These are phyloP conservation scores for Kwoniella europaea DNA, from an alignment of 768 basidiomycete genomes.

Conservation along the genomic window DNA sequence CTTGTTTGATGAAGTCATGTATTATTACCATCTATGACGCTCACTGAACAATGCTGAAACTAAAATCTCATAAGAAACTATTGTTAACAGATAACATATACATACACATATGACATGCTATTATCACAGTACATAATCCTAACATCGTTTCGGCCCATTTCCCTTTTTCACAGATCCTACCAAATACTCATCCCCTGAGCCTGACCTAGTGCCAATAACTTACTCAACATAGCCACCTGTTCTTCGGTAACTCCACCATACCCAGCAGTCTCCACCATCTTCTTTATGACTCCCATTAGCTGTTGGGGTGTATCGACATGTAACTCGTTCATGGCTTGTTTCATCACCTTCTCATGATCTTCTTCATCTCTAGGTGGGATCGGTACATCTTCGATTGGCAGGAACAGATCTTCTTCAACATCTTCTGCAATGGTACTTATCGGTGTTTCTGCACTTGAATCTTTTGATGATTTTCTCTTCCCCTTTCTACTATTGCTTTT, in stretches of 20 bases:
- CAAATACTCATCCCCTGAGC: conserved; percentile 26
- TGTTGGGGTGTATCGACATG: conserved; percentile 38
- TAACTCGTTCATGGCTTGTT: conserved; percentile 34
- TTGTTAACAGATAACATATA: no score
- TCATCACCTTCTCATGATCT: conserved; percentile 27
- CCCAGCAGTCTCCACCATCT: conserved; percentile 36
- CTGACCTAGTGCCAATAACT: conserved; percentile 28
- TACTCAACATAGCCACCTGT: conserved; percentile 31
- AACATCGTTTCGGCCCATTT: no score
- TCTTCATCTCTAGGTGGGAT: conserved; percentile 25
- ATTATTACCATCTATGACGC: no score
- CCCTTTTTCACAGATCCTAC: neutral
- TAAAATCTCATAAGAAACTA: no score
- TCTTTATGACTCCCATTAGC: conserved; percentile 33
- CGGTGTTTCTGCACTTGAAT: conserved; percentile 5
- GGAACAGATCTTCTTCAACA: conserved; percentile 39
- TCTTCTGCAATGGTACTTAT: conserved; percentile 19
- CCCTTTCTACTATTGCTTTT: conserved; percentile 5
- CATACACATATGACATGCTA: no score
- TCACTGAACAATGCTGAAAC: neutral
- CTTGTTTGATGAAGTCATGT: neutral
- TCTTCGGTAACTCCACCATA: conserved; percentile 33
- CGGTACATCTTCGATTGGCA: conserved; percentile 41
- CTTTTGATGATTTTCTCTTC: neutral
- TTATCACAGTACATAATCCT: no score